Evolutionary conservation across 257 asterid genomes (phyloP), one percentile per base, ranked within the genome.

Genomic region (Salvia splendens): DNA sequence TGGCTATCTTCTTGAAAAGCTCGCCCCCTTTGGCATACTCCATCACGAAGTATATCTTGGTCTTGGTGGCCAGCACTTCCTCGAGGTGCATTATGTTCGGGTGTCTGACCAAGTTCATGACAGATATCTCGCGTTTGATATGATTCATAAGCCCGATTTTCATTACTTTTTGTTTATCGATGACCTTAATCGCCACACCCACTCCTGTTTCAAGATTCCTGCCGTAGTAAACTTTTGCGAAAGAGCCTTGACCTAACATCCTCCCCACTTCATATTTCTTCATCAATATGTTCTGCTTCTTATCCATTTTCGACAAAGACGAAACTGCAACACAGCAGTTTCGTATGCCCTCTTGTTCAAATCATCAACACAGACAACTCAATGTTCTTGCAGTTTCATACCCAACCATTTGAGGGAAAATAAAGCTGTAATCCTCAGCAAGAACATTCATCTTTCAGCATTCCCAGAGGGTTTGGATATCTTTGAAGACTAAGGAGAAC

Each of bases 11-110:
- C 65, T 80, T 76, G 64, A 90, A 87, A 61, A 90, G 92, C 81
- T 90, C 95, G 0, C 97, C 97, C 1, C 97, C 95, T 82, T 87
- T 90, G 47, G 83, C 92, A 14, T 81, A 85, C 61, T 87, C 97
- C 86, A 87, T 80, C 48, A 82, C 89, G 10, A 78, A 84, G 81
- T 82, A 87, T 61, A 90, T 87, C 79, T 84, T 90, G 1, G 87
- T 74, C 64, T 90, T 90, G 63, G 95, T 84, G 36, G 94, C 97
- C 89, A 90, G 77, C 4, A 90, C 95, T 75, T 90, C 94, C 3
- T 82, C 80, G 4, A 90, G 86, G 60, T 81, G 88, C 70, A 90
- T 64, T 3, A 90, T 54, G 16, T 83, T 78, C 7, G 66, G 80
- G 69, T 90, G 94, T 61, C 75, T 90, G 65, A 90, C 82, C 80